Base-by-base conservation (phyloP, 192 early-diverging fungal genomes). In the Blastocladiella britannica region DNA sequence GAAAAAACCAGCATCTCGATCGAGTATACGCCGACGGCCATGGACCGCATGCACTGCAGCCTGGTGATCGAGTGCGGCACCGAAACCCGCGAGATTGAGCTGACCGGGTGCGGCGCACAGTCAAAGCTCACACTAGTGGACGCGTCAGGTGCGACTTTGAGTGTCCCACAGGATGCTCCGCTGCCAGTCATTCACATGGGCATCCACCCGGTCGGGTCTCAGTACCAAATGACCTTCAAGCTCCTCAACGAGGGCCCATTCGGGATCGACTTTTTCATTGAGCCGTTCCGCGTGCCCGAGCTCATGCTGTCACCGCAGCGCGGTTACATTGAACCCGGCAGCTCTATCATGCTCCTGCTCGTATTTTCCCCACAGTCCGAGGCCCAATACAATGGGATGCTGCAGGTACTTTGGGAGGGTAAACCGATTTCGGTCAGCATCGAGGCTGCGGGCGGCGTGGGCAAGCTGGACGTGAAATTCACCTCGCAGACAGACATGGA, bases 201-300 rank as follows among this genome's bases (percentile, higher is more conserved):
- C 15, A 73, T 81, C 7, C 74, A 80, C 62, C 71, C 77, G 9
- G 63, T 81, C 37, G 68, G 70, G 24, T 63, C 63, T 23, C 62
- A 65, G 37, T 67, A 66, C 61, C 59, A 60, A 26, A 58, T 65
- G 23, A 57, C 58, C 0, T 53, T 81, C 25, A 63, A 73, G 27
- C 60, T 81, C 15, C 60, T 58, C 22, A 81, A 81, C 57, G 72
- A 75, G 12, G 72, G 74, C 4, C 66, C 74, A 1, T 81, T 81
- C 64, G 73, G 73, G 15, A 53, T 77, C 4, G 77, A 81, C 53
- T 81, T 64, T 54, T 61, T 81, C 9, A 67, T 80, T 28, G 70
- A 81, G 58, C 79, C 79, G 9, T 69, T 75, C 23, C 62, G 70
- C 29, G 65, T 72, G 26, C 63, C 31, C 6, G 79, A 81, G 53